Evolutionary conservation across 164 flowering plant genomes (phyloP), one percentile per base, ranked within the genome.

Genomic region (Nymphaea thermarum): DNA sequence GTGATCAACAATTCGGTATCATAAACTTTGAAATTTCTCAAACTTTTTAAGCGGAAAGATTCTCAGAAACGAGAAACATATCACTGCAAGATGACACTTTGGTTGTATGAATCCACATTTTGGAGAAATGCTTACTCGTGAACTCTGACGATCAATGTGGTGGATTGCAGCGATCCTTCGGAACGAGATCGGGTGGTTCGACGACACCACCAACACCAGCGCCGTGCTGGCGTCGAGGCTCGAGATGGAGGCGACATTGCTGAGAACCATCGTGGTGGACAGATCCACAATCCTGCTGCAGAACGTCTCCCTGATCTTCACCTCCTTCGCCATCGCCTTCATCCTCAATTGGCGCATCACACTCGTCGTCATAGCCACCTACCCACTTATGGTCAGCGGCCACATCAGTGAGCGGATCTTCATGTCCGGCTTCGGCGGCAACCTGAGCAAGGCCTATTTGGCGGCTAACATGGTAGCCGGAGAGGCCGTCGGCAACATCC

Each of bases 101-200:
- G 36, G 36, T 25, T 25, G 36, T 25, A 25, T 25, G 36, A 25
- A 25, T 25, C 36, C 11, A 16, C 16, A 4, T 62, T 3, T 67
- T 57, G 10, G 11, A 63, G 60, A 47, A 41, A 68, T 65, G 53
- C 60, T 65, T 60, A 10, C 68, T 66, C 36, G 36, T 25, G 36
- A 25, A 25, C 36, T 25, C 15, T 55, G 4, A 57, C 65, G 1
- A 25, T 25, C 36, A 1, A 25, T 25, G 36, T 47, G 55, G 55
- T 64, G 43, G 68, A 43, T 43, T 67, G 71, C 88, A 91, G 95
- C 90, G 63, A 85, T 91, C 42, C 89, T 91, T 65, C 63, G 72
- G n/a, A 89, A 87, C 67, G 93, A 91, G 80, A 69, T 87, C 70
- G 92, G 89, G 5, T 91, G 95, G 97, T 91, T 87, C 67, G 95